Base-by-base conservation (phyloP, 371 early-diverging fungal genomes). In the Nematocida major region DNA sequence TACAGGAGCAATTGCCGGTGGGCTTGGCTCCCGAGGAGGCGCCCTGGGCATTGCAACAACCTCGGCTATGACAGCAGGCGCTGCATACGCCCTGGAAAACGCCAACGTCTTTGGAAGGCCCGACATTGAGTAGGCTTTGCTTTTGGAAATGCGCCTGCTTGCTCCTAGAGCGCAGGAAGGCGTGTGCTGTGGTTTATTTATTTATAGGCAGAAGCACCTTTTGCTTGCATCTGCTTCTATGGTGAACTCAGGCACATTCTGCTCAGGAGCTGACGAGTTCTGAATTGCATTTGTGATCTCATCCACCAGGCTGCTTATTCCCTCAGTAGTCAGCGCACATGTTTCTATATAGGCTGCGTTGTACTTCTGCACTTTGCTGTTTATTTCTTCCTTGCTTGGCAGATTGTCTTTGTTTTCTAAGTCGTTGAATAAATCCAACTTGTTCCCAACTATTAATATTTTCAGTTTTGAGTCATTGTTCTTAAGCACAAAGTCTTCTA, bases 401-500 rank as follows among this genome's bases (percentile, higher is more conserved):
- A 26, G 40, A 3, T 30, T 11, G 11, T 66, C 48, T 22, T 15
- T n/a, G 54, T 63, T n/a, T 20, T 49, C 39, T 13, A 22, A 47
- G 28, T 92, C 92, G 54, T 93, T 92, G 66, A 86, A 88, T 78
- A 98, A 83, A 84, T 98, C 99, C 2, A 91, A 92, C 87, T 98
- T 98, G 87, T 98, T 98, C n/a, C 97, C 99, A 4, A 97, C 95
- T 20, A 98, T 86, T 38, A 96, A 92, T 68, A 98, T 91, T 49
- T 94, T 92, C 22, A 78, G 49, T 3, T 69, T 94, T 82, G 95
- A 92, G 76, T 89, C 88, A 42, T 97, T 96, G 54, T 95, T 90
- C 86, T 94, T 94, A 30, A 90, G 90, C 45, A 95, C 90, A 26
- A 96, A 93, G 83, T 95, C 94, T 77, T 95, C 93, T 68, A 97